Base-by-base conservation (phyloP, 306 rosid species). In the Cucumis hystrix region DNA sequence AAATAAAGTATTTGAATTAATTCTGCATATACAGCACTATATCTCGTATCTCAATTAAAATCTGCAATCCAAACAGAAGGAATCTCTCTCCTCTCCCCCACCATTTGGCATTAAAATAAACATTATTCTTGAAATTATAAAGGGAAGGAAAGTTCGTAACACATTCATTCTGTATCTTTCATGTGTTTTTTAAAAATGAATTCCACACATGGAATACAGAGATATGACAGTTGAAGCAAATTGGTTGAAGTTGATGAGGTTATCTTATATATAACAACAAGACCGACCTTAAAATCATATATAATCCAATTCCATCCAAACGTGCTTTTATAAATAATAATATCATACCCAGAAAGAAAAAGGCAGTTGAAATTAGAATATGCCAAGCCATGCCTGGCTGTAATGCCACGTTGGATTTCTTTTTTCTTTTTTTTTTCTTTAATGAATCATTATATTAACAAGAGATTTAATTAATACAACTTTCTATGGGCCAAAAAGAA, bases 401-500 rank as follows among this genome's bases (percentile, higher is more conserved):
- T 68, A 68, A n/a, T 68, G 35, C 74, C 74, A 40, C 37, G 74
- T 68, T 14, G 56, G 74, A 68, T n/a, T 68, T 43, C 7, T 0
- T 61, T 25, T 5, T 60, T 37, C 40, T 23, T 28, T 3, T 28
- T 61, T 25, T 5, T 61, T 39, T 67, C n/a, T 41, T 43, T 5
- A 70, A 70, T 23, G 75, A 70, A 70, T 70, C 59, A 45, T 69
- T 43, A 70, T 70, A 70, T 70, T 25, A 70, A 70, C 75, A 70
- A 47, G 75, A 70, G 25, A 45, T 47, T 47, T 47, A 47, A 47
- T 70, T 47, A 70, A 70, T 70, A 43, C 58, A 70, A 20, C 54
- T n/a, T 68, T 43, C 74, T 66, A n/a, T 39, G 52, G 73, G 30
- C 30, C 1, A 5, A 37, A 39, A 7, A 41, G 5, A 41, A 40